Conservation (phyloP, 345 rosid species). For the Limnanthes douglasii region DNA sequence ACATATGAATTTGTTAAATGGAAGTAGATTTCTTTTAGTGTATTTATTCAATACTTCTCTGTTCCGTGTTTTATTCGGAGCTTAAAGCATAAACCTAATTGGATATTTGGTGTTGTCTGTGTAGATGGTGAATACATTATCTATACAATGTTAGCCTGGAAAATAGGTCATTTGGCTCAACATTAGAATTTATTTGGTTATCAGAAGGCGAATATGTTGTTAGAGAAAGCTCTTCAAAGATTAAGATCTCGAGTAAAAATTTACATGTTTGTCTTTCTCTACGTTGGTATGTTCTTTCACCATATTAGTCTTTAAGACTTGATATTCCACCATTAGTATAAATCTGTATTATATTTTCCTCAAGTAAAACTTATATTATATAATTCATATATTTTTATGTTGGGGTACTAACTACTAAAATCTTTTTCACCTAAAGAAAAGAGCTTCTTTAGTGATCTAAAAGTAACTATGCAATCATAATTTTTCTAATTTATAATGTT, state of each 20-base stretch:
- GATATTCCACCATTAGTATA: no score
- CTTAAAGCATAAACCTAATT: constrained; percentile 94
- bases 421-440: no score
- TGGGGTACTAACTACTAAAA: no score
- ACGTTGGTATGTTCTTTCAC: background rate
- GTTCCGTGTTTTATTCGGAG: constrained; percentile 34
- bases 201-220: constrained; percentile 97
- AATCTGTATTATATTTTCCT: no score
- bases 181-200: constrained; percentile 93
- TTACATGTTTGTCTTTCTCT: constrained; percentile 53
- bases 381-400: no score
- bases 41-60: constrained; percentile 3
- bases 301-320: no score
- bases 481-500: constrained; percentile 5
- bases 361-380: no score
- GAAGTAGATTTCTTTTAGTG: background rate
- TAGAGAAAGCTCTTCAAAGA: constrained; percentile 91
- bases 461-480: no score
- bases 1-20: constrained; percentile 3
- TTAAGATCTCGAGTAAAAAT: constrained; percentile 77
- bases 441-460: no score
- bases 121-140: constrained; percentile 98
- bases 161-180: constrained; percentile 98
- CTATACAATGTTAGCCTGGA: constrained; percentile 98
- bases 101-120: constrained; percentile 94